These are phyloP conservation scores for Candida suzukii DNA, from an alignment of 805 yeast genomes.

Conservation along the genomic window DNA sequence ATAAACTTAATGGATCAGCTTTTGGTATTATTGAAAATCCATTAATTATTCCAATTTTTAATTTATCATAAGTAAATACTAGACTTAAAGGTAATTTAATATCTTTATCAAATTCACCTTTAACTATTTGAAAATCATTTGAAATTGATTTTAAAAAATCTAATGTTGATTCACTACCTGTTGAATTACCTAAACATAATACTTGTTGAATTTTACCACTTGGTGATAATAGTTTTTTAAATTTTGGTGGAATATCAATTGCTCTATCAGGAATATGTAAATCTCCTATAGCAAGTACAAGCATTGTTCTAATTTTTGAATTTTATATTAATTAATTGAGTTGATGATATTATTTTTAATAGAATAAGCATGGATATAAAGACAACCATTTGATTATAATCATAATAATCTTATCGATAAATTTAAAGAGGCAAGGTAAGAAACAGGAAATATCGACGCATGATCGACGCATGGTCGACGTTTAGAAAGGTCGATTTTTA, in stretches of 20 bases:
- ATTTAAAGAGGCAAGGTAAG: too few relatives aligned
- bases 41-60: constrained; percentile 77
- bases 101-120: constrained; percentile 73
- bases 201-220: constrained; percentile 77
- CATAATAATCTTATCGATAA: too few relatives aligned
- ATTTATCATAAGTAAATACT: constrained; percentile 59
- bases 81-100: constrained; percentile 49
- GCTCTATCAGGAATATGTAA: constrained; percentile 86
- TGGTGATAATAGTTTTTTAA: constrained; percentile 71
- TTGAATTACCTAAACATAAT: constrained; percentile 76
- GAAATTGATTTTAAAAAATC: constrained; percentile 62
- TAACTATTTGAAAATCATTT: constrained; percentile 65
- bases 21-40: constrained; percentile 82
- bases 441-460: too few relatives aligned
- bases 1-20: constrained; percentile 77
- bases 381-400: too few relatives aligned
- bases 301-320: too few relatives aligned
- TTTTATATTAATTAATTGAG: background rate
- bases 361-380: too few relatives aligned
- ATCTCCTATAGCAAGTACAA: constrained; percentile 81
- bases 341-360: too few relatives aligned
- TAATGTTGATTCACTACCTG: constrained; percentile 56
- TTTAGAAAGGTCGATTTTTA: too few relatives aligned
- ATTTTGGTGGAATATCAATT: constrained; percentile 52
- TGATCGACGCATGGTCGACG: too few relatives aligned